phyloP scores from a whole-genome alignment of 176 grass and related monocot genomes.

The Urochloa ruziziensis region DNA sequence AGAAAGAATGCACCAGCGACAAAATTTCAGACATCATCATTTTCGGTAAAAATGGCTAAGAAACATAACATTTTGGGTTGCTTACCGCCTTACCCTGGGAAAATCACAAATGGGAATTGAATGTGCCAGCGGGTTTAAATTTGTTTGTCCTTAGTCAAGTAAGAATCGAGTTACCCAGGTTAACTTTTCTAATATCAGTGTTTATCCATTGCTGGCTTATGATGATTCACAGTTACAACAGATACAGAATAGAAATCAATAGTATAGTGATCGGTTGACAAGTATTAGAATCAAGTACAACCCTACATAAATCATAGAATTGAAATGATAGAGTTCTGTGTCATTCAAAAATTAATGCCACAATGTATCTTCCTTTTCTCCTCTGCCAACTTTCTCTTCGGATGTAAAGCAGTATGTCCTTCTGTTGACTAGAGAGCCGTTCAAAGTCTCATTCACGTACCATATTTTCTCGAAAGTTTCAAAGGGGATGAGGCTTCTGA shows the following conservation, averaged over 20 bases:
- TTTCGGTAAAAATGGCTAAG: not conserved
- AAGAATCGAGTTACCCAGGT: not conserved
- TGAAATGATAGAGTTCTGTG: not conserved
- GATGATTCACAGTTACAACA: not conserved
- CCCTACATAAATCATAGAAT: not conserved
- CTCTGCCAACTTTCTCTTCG: not conserved
- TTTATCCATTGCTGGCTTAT: not conserved
- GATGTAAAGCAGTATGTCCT: not conserved
- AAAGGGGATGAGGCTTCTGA: conserved; percentile 22
- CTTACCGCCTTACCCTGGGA: not conserved
- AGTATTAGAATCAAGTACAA: not conserved
- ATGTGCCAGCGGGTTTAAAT: not conserved
- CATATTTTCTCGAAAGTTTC: conserved; percentile 38
- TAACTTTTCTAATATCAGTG: not conserved
- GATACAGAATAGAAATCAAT: not conserved
- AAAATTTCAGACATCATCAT: not conserved
- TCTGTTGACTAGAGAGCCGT: conserved; percentile 23
- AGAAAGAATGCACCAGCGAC: not conserved
- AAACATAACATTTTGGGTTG: not conserved
- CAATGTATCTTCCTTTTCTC: not conserved
- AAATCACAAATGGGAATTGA: not conserved
- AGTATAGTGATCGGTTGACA: not conserved
- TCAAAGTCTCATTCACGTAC: conserved; percentile 25
- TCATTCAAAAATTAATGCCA: not conserved
- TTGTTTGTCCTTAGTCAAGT: not conserved